Evolutionary conservation across 768 basidiomycete species (phyloP), one percentile per base, ranked within the genome.

Genomic region (Tylopilus sp.): DNA sequence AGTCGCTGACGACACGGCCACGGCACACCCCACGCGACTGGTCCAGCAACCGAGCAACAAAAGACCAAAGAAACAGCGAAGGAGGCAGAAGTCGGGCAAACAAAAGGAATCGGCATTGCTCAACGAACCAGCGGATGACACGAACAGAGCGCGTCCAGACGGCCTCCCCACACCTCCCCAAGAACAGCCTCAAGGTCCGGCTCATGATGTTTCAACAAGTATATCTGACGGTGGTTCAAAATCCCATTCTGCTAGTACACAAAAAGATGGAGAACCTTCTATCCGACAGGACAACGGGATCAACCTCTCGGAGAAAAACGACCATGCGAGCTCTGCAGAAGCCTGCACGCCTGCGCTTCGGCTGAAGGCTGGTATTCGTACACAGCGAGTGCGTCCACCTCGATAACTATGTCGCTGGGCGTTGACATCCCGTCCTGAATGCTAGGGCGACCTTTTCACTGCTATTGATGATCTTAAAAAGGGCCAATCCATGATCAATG

Each of bases 401-500:
- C 17, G 6, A 41, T 30, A 3, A n/a, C 13, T 17, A 6, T 22
- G 21, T 28, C 36, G 1, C 30, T 31, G 17, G 3, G 33, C 17
- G 23, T 42, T 53, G 20, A 54, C 48, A 8, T 51, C 31, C 6
- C 40, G 44, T 50, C 31, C 28, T 39, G 9, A 41, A 44, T 26
- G 8, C 18, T 20, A 69, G 68, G 69, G 68, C 12, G 68, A 69
- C 31, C 1, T 46, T 38, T 71, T 63, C 22, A 58, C 49, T 23
- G 22, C 63, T 15, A 55, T 66, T 23, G 31, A 15, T 20, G 46
- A 58, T n/a, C 51, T 60, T 42, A 47, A 40, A 11, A 47, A 41
- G 18, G 49, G 52, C 3, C 58, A 43, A 28, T 59, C 51, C 4
- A 50, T 57, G 47, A 44, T 62, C 51, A 69, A 69, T 40, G 51